phyloP scores from a whole-genome alignment of 176 grass and related monocot species.

The Triticum aestivum region IWGSC_CS_RefSeq_v2.1 NC_057814.1:65349381-65349880 shows the following conservation, averaged over 20 bases:
- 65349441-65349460: not conserved
- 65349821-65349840: not conserved
- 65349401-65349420: not conserved
- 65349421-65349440: not conserved
- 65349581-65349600: not conserved
- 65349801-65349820: not conserved
- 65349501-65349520: slow-evolving; percentile 34
- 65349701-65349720: not conserved
- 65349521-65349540: slow-evolving; percentile 65
- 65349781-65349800: not conserved
- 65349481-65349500: slow-evolving; percentile 45
- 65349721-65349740: too few relatives aligned
- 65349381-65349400: too few relatives aligned
- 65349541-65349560: slow-evolving; percentile 43
- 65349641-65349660: not conserved
- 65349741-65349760: not conserved
- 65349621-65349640: not conserved
- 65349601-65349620: not conserved
- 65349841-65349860: too few relatives aligned
- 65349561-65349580: too few relatives aligned
- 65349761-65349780: not conserved
- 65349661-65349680: not conserved
- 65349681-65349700: not conserved
- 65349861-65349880: too few relatives aligned
- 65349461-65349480: not conserved